Evolutionary conservation across 495 filamentous ascomycete species (phyloP).

Genomic region (Penicillium daleae): DNA sequence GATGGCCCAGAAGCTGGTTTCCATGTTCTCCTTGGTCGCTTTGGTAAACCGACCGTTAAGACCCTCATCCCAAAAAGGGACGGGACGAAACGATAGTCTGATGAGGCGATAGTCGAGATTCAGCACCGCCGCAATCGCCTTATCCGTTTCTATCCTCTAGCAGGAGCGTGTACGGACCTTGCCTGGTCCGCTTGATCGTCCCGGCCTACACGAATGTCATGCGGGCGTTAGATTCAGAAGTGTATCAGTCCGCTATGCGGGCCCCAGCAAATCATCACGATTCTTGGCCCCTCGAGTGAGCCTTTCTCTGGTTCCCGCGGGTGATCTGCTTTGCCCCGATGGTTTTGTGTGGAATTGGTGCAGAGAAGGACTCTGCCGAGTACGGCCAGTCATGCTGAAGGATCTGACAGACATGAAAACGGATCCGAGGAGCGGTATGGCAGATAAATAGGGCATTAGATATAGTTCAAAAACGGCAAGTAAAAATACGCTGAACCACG

Average conservation of each 20-base stretch:
- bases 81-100: slow-evolving; percentile 28
- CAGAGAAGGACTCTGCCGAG: slow-evolving; percentile 1
- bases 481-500: slow-evolving; percentile 5
- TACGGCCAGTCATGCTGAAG: slow-evolving; percentile 25
- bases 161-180: not conserved
- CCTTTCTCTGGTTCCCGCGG: slow-evolving; percentile 19
- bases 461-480: not conserved
- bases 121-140: slow-evolving; percentile 29
- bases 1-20: slow-evolving; percentile 17
- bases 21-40: slow-evolving; percentile 27
- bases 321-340: slow-evolving; percentile 27
- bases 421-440: not conserved
- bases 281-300: slow-evolving; percentile 12
- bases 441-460: not conserved
- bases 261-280: slow-evolving; percentile 34
- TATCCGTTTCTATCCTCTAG: not conserved
- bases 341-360: not conserved
- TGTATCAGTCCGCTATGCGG: slow-evolving; percentile 44
- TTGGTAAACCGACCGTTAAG: slow-evolving; percentile 28
- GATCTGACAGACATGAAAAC: slow-evolving; percentile 18
- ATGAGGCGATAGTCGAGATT: slow-evolving; percentile 11
- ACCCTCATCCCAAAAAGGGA: slow-evolving; percentile 9
- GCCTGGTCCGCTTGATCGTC: slow-evolving; percentile 33
- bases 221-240: slow-evolving; percentile 47
- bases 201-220: slow-evolving; percentile 38